Evolutionary conservation across 495 filamentous ascomycete species (phyloP).

Genomic region (Podospora pseudopauciseta): DNA sequence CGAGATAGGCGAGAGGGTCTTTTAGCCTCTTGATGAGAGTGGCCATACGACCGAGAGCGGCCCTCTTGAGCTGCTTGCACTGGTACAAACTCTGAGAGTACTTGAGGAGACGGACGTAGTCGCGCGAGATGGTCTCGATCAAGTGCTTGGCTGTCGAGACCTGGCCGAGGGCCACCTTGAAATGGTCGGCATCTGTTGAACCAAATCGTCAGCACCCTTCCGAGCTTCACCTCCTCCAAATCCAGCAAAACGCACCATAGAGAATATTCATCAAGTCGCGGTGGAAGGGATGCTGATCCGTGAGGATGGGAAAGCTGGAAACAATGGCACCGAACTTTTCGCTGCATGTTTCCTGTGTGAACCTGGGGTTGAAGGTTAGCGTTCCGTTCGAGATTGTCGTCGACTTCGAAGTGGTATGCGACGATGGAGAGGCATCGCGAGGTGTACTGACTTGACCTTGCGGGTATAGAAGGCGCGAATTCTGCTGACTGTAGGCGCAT

Average conservation of each 20-base stretch:
- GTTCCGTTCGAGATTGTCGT: constrained; percentile 53
- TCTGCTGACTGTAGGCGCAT: constrained; percentile 58
- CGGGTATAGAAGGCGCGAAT: constrained; percentile 95
- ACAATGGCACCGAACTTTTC: constrained; percentile 89
- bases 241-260: constrained; percentile 46
- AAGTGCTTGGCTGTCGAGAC: constrained; percentile 92
- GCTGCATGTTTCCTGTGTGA: constrained; percentile 93
- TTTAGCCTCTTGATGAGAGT: constrained; percentile 91
- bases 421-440: constrained; percentile 32
- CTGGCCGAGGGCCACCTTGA: constrained; percentile 92
- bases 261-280: constrained; percentile 56
- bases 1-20: constrained; percentile 90
- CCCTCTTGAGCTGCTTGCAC: constrained; percentile 52
- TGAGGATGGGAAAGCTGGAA: constrained; percentile 87
- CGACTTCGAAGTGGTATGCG: constrained; percentile 70
- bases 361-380: constrained; percentile 38
- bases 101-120: constrained; percentile 84
- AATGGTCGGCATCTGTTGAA: constrained; percentile 88
- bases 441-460: constrained; percentile 74
- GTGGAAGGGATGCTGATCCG: constrained; percentile 97
- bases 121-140: constrained; percentile 90
- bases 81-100: constrained; percentile 91
- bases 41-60: constrained; percentile 78
- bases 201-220: constrained; percentile 47
- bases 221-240: background rate